phyloP scores from a whole-genome alignment of 108 stramenopile genomes.

The Aureococcus anophagefferens region DNA sequence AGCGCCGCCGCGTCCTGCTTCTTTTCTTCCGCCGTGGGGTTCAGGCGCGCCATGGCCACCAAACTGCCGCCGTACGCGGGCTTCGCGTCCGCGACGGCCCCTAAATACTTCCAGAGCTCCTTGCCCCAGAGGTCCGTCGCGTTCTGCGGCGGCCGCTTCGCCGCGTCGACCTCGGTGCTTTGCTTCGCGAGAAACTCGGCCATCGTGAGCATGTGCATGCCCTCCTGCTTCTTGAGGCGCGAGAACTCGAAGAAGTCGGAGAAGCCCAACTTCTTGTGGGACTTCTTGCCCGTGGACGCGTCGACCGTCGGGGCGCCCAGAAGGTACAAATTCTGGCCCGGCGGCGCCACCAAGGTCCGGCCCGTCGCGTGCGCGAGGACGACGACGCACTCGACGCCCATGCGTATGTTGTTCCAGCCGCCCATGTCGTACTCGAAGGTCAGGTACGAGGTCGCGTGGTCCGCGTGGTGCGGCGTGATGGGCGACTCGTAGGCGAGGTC shows the following conservation, averaged over 20 bases:
- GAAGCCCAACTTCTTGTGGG: conserved; percentile 9
- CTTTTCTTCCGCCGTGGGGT: neutral
- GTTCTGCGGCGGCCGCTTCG: conserved; percentile 10
- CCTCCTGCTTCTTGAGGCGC: conserved; percentile 24
- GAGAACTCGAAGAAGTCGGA: conserved; percentile 16
- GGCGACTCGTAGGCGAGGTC: conserved; percentile 10
- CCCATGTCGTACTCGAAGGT: conserved; percentile 37
- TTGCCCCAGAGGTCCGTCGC: conserved; percentile 3
- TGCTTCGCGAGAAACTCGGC: conserved; percentile 67
- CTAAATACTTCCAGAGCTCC: conserved; percentile 9
- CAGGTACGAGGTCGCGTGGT: conserved; percentile 15
- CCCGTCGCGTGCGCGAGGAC: conserved; percentile 31
- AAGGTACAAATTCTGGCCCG: conserved; percentile 21
- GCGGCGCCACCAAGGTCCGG: conserved; percentile 28
- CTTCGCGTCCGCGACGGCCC: conserved; percentile 4
- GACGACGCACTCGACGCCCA: conserved; percentile 24
- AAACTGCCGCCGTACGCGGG: conserved; percentile 5
- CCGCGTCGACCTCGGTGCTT: conserved; percentile 15
- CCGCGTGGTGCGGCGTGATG: conserved; percentile 12
- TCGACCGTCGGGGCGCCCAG: conserved; percentile 14
- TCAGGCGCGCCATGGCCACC: neutral
- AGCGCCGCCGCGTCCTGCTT: neutral
- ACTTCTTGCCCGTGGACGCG: neutral
- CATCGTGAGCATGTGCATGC: conserved; percentile 66
- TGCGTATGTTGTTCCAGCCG: conserved; percentile 41